Conservation (phyloP, 768 basidiomycete genomes). For the Termitomyces sp. region DNA sequence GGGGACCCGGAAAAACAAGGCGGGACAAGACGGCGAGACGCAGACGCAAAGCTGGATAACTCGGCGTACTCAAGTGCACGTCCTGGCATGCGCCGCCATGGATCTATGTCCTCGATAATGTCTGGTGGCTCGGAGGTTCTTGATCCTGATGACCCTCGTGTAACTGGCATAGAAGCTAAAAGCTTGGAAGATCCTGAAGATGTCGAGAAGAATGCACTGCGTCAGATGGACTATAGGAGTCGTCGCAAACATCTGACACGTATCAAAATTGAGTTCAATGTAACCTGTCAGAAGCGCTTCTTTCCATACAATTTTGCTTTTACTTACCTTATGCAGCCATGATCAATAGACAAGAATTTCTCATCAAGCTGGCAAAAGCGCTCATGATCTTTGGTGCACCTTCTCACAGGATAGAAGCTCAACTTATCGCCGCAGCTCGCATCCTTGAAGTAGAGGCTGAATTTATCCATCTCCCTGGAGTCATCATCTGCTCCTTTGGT, state of each 20-base stretch:
- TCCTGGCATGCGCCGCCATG: constrained; percentile 27
- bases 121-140: constrained; percentile 43
- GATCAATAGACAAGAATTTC: constrained; percentile 76
- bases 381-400: constrained; percentile 92
- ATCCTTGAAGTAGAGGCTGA: constrained; percentile 90
- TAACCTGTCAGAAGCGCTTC: constrained; percentile 45
- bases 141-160: constrained; percentile 69
- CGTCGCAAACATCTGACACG: constrained; percentile 61
- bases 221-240: constrained; percentile 61
- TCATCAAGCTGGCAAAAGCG: constrained; percentile 79
- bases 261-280: constrained; percentile 68
- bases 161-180: constrained; percentile 50
- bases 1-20: constrained; percentile 11
- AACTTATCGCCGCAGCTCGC: constrained; percentile 80
- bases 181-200: constrained; percentile 56
- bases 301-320: neutral
- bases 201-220: constrained; percentile 52
- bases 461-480: constrained; percentile 78
- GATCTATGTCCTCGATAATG: constrained; percentile 39
- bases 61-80: constrained; percentile 18
- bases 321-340: constrained; percentile 46
- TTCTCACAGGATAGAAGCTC: constrained; percentile 90
- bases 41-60: constrained; percentile 16
- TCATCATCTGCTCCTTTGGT: constrained; percentile 85
- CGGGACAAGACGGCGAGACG: constrained; percentile 8